phyloP scores from a whole-genome alignment of 768 basidiomycete genomes.

The Ephemerocybe angulata region DNA sequence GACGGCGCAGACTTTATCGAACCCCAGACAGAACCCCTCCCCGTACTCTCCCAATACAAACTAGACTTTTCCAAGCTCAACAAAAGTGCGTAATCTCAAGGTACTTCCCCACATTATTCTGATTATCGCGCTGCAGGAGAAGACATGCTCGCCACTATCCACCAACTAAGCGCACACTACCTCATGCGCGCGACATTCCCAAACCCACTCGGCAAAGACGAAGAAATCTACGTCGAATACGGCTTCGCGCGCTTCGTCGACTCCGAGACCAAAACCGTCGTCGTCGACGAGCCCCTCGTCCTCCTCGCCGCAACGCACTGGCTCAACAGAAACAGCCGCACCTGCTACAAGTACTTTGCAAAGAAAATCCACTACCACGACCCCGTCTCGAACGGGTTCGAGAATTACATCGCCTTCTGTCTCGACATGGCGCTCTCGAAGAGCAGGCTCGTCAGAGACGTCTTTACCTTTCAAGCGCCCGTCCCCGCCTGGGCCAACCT shows the following conservation, averaged over 20 bases:
- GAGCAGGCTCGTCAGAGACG: conserved; percentile 25
- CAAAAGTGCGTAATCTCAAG: conserved; percentile 29
- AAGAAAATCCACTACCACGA: conserved; percentile 31
- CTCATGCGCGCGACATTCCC: conserved; percentile 39
- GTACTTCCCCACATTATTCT: neutral
- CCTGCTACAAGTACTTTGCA: conserved; percentile 36
- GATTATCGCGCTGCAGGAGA: neutral
- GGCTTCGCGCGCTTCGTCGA: conserved; percentile 44
- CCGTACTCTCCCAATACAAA: conserved; percentile 34
- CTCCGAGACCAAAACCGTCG: conserved; percentile 33
- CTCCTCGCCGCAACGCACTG: conserved; percentile 40
- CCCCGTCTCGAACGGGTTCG: conserved; percentile 38
- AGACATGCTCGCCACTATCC: conserved; percentile 36
- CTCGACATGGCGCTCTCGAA: conserved; percentile 36
- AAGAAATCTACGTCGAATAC: conserved; percentile 39
- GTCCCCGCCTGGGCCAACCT: conserved; percentile 34
- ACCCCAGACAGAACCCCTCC: conserved; percentile 20
- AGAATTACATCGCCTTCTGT: conserved; percentile 43
- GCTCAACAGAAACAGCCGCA: conserved; percentile 33
- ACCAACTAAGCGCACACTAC: conserved; percentile 36
- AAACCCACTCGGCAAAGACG: conserved; percentile 34
- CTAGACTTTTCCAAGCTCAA: conserved; percentile 40
- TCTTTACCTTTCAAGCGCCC: conserved; percentile 33
- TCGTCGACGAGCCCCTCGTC: conserved; percentile 43
- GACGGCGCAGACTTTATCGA: conserved; percentile 31